A percentile compares a stretch with the other conserved stretches of the same genome.
These are phyloP conservation scores for Fusarium xylarioides DNA, from an alignment of 2,329 filamentous ascomycete species.

Conservation along the genomic window DNA sequence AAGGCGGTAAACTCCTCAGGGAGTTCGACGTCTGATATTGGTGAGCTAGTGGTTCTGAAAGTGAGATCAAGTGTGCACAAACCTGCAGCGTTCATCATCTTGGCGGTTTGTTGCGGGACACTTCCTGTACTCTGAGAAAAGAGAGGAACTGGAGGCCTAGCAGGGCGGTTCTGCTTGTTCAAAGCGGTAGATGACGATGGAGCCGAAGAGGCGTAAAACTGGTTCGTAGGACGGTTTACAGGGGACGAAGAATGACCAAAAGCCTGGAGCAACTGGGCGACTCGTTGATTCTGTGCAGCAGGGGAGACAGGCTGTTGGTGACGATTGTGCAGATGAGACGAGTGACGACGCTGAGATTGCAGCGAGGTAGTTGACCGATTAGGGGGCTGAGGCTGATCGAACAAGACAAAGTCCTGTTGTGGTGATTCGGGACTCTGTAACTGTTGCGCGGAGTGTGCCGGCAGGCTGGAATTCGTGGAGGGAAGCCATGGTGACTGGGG, in stretches of 20 bases:
- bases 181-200: constrained; percentile 67
- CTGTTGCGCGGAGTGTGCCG: constrained; percentile 69
- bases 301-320: constrained; percentile 51
- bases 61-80: constrained; percentile 20
- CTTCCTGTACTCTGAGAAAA: constrained; percentile 70
- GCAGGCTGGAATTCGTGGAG: constrained; percentile 71
- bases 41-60: constrained; percentile 45
- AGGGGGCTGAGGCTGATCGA: constrained; percentile 61
- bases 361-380: constrained; percentile 52
- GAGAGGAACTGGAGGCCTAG: constrained; percentile 75
- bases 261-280: constrained; percentile 67
- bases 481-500: constrained; percentile 82
- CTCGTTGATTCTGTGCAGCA: constrained; percentile 65
- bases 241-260: constrained; percentile 64
- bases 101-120: constrained; percentile 57
- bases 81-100: constrained; percentile 58
- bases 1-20: constrained; percentile 68
- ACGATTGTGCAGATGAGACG: constrained; percentile 56
- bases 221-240: constrained; percentile 65
- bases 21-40: constrained; percentile 63
- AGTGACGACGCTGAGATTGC: constrained; percentile 56
- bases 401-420: constrained; percentile 82
- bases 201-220: constrained; percentile 75
- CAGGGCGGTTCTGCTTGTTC: constrained; percentile 61
- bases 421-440: constrained; percentile 59